Percentiles rank a stretch among this genome's conserved stretches.
Evolutionary conservation across 148 eudicot species (phyloP).

Genomic region (Chenopodium formosanum): DNA sequence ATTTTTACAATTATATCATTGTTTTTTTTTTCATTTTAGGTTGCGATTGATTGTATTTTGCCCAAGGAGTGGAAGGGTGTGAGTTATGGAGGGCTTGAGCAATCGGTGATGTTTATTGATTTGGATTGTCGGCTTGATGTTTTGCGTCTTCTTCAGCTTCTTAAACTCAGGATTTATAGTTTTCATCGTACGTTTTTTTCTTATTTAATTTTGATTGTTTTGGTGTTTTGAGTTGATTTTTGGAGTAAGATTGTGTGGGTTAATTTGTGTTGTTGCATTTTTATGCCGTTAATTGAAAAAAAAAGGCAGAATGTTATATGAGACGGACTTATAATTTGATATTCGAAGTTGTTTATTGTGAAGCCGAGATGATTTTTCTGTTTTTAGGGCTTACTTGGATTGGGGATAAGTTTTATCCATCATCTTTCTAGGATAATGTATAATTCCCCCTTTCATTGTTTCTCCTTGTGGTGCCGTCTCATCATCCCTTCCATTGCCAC

Average conservation of each 20-base stretch:
- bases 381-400: no score
- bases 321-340: background rate
- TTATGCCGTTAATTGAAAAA: background rate
- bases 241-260: background rate
- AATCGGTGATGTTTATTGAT: conserved; percentile 64
- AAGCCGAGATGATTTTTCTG: background rate
- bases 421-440: no score
- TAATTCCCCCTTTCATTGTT: no score
- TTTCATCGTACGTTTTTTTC: conserved; percentile 31
- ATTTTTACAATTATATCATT: background rate
- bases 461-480: no score
- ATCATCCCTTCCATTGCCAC: no score
- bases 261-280: background rate
- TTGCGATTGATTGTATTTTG: conserved; percentile 67
- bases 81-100: conserved; percentile 71
- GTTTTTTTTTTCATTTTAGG: conserved; percentile 32
- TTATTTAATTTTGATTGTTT: background rate
- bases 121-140: conserved; percentile 92
- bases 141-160: conserved; percentile 48
- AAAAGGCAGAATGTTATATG: background rate
- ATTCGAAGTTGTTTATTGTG: no score
- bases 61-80: conserved; percentile 84
- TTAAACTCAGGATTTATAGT: conserved; percentile 44
- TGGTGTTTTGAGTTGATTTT: background rate
- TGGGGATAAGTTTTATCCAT: no score